phyloP scores from a whole-genome alignment of 1,284 basidiomycete species.

The Trametes hirsuta region DNA sequence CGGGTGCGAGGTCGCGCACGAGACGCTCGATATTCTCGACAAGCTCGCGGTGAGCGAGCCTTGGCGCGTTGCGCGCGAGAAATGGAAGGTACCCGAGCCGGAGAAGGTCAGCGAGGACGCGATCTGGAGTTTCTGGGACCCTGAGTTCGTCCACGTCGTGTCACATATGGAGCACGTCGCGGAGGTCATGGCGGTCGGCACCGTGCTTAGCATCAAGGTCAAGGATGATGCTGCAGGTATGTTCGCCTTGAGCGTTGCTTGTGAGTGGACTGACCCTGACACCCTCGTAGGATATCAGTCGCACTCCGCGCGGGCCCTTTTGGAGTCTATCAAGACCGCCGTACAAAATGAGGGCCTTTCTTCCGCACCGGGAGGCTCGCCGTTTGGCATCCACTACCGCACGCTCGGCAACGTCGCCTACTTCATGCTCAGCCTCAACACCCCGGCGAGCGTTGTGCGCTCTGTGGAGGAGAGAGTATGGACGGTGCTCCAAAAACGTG shows the following conservation, averaged over 20 bases:
- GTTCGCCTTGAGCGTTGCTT: constrained; percentile 26
- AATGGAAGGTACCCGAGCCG: constrained; percentile 43
- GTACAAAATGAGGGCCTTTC: constrained; percentile 36
- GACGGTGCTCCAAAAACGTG: constrained; percentile 25
- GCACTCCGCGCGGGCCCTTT: constrained; percentile 63
- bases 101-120: constrained; percentile 19
- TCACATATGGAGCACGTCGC: constrained; percentile 64
- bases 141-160: constrained; percentile 66
- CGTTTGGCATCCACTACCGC: constrained; percentile 83
- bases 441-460: constrained; percentile 52
- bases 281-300: constrained; percentile 71
- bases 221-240: constrained; percentile 61
- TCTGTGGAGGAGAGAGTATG: constrained; percentile 66
- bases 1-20: constrained; percentile 90
- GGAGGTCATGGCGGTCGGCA: constrained; percentile 88
- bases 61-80: constrained; percentile 58
- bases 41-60: constrained; percentile 47
- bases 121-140: constrained; percentile 92
- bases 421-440: constrained; percentile 93
- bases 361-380: constrained; percentile 54
- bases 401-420: constrained; percentile 94
- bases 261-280: constrained; percentile 5
- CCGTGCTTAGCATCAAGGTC: constrained; percentile 84
- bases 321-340: constrained; percentile 50
- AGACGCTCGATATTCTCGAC: constrained; percentile 73